Evolutionary conservation across 495 filamentous ascomycete species (phyloP).

Genomic region (Penicillium samsonianum): DNA sequence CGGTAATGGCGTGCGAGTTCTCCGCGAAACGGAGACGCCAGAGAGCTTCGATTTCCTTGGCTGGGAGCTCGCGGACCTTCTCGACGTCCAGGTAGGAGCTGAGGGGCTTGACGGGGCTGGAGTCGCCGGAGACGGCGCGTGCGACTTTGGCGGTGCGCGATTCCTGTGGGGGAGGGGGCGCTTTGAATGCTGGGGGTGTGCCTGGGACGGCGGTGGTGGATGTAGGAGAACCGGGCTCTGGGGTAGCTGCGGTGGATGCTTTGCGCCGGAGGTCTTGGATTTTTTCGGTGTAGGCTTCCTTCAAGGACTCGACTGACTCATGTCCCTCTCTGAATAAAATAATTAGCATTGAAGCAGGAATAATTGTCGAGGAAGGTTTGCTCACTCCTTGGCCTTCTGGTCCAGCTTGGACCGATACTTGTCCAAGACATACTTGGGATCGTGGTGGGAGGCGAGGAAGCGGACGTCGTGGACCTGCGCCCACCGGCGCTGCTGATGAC

Average conservation of each 20-base stretch:
- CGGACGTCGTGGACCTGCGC: constrained; percentile 91
- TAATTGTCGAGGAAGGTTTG: not conserved
- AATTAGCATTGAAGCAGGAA: not conserved
- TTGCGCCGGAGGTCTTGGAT: constrained; percentile 66
- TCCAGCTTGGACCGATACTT: constrained; percentile 87
- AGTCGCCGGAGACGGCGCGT: constrained; percentile 26
- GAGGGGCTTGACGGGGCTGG: constrained; percentile 73
- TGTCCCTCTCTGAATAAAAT: constrained; percentile 64
- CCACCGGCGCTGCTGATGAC: constrained; percentile 71
- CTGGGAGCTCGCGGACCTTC: constrained; percentile 70
- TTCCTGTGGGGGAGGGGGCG: constrained; percentile 34
- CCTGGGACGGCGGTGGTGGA: constrained; percentile 12
- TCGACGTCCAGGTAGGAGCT: constrained; percentile 78
- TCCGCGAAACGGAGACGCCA: constrained; percentile 88
- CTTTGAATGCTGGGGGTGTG: constrained; percentile 33
- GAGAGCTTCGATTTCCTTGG: constrained; percentile 80
- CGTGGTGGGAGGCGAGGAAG: constrained; percentile 71
- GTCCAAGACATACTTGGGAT: constrained; percentile 66
- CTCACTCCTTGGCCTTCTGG: constrained; percentile 75
- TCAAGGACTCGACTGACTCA: constrained; percentile 70
- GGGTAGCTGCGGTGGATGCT: constrained; percentile 58
- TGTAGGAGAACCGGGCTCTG: constrained; percentile 37
- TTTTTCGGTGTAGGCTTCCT: constrained; percentile 78
- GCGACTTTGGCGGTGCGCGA: constrained; percentile 39
- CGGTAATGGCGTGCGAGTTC: constrained; percentile 72